These are phyloP conservation scores for Beauveria sp. DNA, from an alignment of 2,329 filamentous ascomycete species.

Conservation along the genomic window DNA sequence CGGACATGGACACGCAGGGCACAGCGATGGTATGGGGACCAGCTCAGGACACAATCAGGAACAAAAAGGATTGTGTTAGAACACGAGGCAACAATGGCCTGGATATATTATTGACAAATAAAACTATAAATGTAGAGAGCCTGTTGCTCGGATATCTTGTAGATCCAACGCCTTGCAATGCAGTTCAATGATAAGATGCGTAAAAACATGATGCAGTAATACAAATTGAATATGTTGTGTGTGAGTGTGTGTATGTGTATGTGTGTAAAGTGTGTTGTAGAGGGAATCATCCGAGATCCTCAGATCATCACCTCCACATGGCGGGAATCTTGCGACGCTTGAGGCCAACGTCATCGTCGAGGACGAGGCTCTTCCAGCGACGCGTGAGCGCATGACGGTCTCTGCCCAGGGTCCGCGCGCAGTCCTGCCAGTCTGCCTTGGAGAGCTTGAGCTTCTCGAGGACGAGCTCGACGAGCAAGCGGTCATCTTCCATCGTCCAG, in stretches of 20 bases:
- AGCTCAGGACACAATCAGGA: no score
- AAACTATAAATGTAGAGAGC: neutral
- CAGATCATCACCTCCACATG: conserved; percentile 38
- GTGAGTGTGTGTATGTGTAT: neutral
- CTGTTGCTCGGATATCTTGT: conserved; percentile 4
- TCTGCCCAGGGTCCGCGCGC: conserved; percentile 54
- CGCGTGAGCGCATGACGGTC: conserved; percentile 49
- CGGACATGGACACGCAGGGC: no score
- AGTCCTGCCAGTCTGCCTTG: conserved; percentile 61
- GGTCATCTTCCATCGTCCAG: conserved; percentile 58
- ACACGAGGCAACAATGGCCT: no score
- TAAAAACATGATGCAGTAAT: neutral
- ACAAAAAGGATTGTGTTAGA: no score
- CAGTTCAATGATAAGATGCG: neutral
- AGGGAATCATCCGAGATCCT: neutral
- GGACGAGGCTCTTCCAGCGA: conserved; percentile 57
- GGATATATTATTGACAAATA: neutral
- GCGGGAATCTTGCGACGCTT: conserved; percentile 46
- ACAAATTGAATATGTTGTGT: neutral
- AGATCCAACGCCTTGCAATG: conserved; percentile 2
- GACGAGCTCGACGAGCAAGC: conserved; percentile 58
- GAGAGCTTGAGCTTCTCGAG: conserved; percentile 58
- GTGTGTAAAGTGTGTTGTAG: no score
- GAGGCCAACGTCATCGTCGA: conserved; percentile 51
- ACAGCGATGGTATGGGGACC: no score